Base-by-base conservation (phyloP, 768 basidiomycete genomes). In the Pluteus cervinus region DNA sequence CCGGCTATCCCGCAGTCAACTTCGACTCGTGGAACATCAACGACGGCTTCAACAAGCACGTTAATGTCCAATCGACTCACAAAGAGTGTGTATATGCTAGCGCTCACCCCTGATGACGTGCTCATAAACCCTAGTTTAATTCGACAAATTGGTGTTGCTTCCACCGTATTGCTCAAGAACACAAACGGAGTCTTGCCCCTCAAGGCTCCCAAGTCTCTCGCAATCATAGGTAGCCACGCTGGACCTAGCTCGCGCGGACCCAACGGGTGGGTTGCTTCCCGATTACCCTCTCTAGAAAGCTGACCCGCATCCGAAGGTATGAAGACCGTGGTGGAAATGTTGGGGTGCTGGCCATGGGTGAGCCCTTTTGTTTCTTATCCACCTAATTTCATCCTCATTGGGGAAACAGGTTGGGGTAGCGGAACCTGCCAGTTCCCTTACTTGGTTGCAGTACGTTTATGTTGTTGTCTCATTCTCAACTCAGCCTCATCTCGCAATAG, bases 131-230 rank as follows among this genome's bases (percentile, higher is more conserved):
- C 23, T 41, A 82, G 60, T 57, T 42, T 81, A 20, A 75, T 83
- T 29, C 69, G 75, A 5, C 54, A 66, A 25, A 75, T 83, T 29
- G 81, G 73, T 25, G 75, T 73, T 3, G 75, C 79, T 0, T 76
- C 75, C 6, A 77, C 74, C 1, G 73, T 82, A 11, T 60, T 83
- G 24, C 60, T 85, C 29, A 85, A 82, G 56, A 83, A 83, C 49
- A 53, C 46, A 4, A 60, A 65, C 26, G 55, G 56, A 32, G 56
- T 59, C 12, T 52, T 78, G 33, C 66, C 81, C 41, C 45, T 78
- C 39, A 58, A 66, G 36, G 52, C 61, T 29, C 66, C 71, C 2
- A 62, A 61, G 48, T 58, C 65, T 4, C 69, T 83, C 25, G 75
- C 62, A 0, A 56, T 84, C 14, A 65, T 82, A 33, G 82, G 82